These are phyloP conservation scores for Phylloporus sp. DNA, from an alignment of 768 basidiomycete species.

Conservation along the genomic window DNA sequence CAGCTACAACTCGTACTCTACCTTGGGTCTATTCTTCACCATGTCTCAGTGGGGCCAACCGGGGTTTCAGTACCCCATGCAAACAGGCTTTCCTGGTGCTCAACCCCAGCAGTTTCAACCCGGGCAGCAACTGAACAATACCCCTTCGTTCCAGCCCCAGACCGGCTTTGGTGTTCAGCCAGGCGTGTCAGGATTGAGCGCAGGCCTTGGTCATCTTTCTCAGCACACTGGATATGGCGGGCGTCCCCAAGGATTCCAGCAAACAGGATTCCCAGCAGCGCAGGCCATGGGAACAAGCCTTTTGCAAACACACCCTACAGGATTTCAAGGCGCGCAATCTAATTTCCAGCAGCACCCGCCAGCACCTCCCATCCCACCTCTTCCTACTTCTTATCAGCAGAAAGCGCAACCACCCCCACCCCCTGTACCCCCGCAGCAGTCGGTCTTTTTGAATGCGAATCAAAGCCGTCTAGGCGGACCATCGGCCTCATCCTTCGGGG, in stretches of 20 bases:
- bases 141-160: conserved; percentile 41
- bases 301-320: conserved; percentile 51
- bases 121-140: conserved; percentile 28
- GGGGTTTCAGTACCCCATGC: conserved; percentile 70
- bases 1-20: too few relatives aligned
- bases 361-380: conserved; percentile 61
- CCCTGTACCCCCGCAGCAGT: conserved; percentile 35
- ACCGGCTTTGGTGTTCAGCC: conserved; percentile 27
- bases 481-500: conserved; percentile 8
- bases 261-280: conserved; percentile 40
- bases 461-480: conserved; percentile 42
- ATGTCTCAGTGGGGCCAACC: conserved; percentile 82
- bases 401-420: conserved; percentile 38
- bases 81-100: conserved; percentile 56
- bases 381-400: conserved; percentile 60
- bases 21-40: conserved; percentile 15
- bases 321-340: conserved; percentile 32
- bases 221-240: conserved; percentile 58
- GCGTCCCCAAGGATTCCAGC: conserved; percentile 38
- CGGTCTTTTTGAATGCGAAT: conserved; percentile 55
- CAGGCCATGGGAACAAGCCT: conserved; percentile 32
- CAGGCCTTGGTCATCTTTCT: conserved; percentile 39
- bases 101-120: conserved; percentile 45
- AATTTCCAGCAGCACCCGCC: conserved; percentile 34
- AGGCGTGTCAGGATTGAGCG: conserved; percentile 27